Evolutionary conservation across 768 basidiomycete genomes (phyloP).

Genomic region (Terana coerulea): DNA sequence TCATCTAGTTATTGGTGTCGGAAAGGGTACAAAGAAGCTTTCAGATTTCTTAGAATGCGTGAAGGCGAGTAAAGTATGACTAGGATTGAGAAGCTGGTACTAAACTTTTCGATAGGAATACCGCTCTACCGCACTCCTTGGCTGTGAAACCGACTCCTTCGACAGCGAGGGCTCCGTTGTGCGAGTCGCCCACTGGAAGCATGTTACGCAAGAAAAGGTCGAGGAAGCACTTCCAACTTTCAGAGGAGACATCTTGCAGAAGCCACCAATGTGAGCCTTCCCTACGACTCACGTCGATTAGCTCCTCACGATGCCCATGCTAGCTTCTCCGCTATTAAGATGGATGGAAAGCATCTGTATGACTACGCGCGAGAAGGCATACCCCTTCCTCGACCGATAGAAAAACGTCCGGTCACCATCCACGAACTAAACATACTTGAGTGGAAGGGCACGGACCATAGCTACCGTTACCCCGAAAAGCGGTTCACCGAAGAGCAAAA

Average conservation of each 20-base stretch:
- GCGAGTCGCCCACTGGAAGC: slow-evolving; percentile 71
- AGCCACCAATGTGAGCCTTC: slow-evolving; percentile 78
- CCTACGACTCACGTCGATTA: slow-evolving; percentile 1
- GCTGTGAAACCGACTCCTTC: slow-evolving; percentile 92
- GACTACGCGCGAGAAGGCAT: slow-evolving; percentile 92
- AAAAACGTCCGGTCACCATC: slow-evolving; percentile 77
- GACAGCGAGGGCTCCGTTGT: slow-evolving; percentile 87
- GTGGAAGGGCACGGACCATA: slow-evolving; percentile 77
- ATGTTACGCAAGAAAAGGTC: slow-evolving; percentile 77
- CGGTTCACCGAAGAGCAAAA: slow-evolving; percentile 65
- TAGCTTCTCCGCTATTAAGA: slow-evolving; percentile 97
- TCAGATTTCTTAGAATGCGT: slow-evolving; percentile 80
- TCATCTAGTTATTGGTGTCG: slow-evolving; percentile 78
- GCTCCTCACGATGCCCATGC: slow-evolving; percentile 8
- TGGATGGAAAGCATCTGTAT: slow-evolving; percentile 94
- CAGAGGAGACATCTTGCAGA: slow-evolving; percentile 83
- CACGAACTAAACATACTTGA: slow-evolving; percentile 74
- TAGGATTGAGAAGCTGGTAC: neutral
- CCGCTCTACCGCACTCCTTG: slow-evolving; percentile 82
- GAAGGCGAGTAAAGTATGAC: slow-evolving; percentile 56
- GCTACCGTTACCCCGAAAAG: slow-evolving; percentile 73
- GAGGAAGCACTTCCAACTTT: slow-evolving; percentile 69
- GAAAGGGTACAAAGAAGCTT: slow-evolving; percentile 86
- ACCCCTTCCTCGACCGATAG: slow-evolving; percentile 93
- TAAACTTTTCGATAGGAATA: slow-evolving; percentile 65